Percentiles rank a stretch among this genome's conserved stretches.
Evolutionary conservation across 768 basidiomycete genomes (phyloP).

Genomic region (Tricholoma saponaceum): DNA sequence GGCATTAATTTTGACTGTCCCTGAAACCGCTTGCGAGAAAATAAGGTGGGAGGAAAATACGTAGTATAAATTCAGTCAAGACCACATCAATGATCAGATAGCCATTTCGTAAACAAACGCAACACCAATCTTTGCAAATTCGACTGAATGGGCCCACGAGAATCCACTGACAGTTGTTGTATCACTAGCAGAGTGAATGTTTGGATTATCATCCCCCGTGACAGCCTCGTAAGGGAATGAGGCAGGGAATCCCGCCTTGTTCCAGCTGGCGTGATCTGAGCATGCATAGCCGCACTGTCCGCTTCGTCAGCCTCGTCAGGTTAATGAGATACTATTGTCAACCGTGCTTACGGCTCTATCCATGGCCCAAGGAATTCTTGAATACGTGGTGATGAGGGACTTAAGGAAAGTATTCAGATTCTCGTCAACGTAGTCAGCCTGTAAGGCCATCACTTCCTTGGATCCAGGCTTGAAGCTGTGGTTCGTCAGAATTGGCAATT

Average conservation of each 20-base stretch:
- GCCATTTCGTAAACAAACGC: constrained; percentile 54
- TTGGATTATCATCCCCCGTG: constrained; percentile 39
- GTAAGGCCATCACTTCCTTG: constrained; percentile 34
- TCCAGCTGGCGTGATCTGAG: constrained; percentile 46
- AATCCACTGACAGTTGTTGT: constrained; percentile 44
- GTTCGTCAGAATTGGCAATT: not conserved
- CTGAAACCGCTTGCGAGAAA: not conserved
- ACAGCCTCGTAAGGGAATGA: constrained; percentile 41
- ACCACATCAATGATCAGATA: constrained; percentile 8
- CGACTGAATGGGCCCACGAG: constrained; percentile 46
- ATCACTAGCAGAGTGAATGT: constrained; percentile 39
- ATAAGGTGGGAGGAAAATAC: not conserved
- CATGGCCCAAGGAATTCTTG: constrained; percentile 32
- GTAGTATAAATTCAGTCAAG: not conserved
- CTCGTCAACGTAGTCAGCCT: constrained; percentile 36
- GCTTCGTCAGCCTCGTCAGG: not conserved
- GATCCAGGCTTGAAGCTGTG: constrained; percentile 44
- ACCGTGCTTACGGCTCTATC: constrained; percentile 30
- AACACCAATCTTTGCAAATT: constrained; percentile 58
- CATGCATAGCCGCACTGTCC: constrained; percentile 36
- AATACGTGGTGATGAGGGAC: constrained; percentile 30
- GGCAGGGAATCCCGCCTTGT: constrained; percentile 36
- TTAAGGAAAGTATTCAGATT: constrained; percentile 44
- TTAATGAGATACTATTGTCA: not conserved
- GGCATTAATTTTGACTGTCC: too few relatives aligned